A percentile compares a stretch with the other conserved stretches of the same genome.
phyloP scores from a whole-genome alignment of 768 basidiomycete species.

The Psilocybe sp. region DNA sequence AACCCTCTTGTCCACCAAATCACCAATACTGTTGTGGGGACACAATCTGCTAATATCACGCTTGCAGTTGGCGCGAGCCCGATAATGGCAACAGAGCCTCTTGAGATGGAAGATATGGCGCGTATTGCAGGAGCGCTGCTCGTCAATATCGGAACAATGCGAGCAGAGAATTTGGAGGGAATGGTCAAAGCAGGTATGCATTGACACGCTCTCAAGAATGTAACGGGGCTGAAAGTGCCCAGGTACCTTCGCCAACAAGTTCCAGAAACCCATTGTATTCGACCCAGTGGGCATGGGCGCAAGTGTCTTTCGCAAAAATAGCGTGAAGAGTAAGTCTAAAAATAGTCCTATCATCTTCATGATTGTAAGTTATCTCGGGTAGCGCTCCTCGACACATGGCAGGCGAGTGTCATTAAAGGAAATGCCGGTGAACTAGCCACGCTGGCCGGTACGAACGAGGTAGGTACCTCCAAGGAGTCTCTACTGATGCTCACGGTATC shows the following conservation, averaged over 20 bases:
- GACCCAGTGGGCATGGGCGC: slow-evolving; percentile 94
- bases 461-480: slow-evolving; percentile 18
- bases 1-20: slow-evolving; percentile 88
- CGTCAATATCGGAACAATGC: slow-evolving; percentile 85
- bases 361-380: slow-evolving; percentile 2
- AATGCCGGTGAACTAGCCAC: slow-evolving; percentile 89
- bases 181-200: slow-evolving; percentile 70
- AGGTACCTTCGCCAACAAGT: slow-evolving; percentile 61
- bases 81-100: slow-evolving; percentile 86
- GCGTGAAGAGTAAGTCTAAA: slow-evolving; percentile 49
- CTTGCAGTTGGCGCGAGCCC: slow-evolving; percentile 87
- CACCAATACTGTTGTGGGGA: slow-evolving; percentile 85
- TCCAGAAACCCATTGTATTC: slow-evolving; percentile 75
- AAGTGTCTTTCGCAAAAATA: slow-evolving; percentile 62
- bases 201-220: background rate
- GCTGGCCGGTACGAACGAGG: slow-evolving; percentile 74
- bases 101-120: slow-evolving; percentile 80
- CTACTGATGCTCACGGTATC: background rate
- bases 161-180: slow-evolving; percentile 53
- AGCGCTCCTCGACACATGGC: slow-evolving; percentile 76
- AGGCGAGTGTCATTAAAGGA: slow-evolving; percentile 90
- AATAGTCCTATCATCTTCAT: background rate
- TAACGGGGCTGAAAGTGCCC: background rate
- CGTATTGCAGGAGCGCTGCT: slow-evolving; percentile 65
- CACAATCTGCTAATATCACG: slow-evolving; percentile 88